phyloP scores from a whole-genome alignment of 2,329 filamentous ascomycete species.

The Chalaropsis thielavioides region DNA sequence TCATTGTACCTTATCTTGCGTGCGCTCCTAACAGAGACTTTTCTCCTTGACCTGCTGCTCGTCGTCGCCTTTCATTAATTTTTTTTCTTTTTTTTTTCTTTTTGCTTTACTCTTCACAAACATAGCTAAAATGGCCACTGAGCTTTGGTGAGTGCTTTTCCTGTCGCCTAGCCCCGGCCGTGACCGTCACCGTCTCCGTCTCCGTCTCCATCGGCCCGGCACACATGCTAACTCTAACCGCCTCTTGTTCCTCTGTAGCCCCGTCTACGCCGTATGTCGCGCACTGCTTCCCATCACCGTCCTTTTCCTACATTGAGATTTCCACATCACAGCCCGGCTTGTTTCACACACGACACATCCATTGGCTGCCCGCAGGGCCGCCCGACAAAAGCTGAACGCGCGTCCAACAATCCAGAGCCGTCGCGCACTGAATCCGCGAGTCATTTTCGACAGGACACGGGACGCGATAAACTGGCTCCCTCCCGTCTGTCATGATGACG shows the following conservation, averaged over 20 bases:
- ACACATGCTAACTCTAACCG: slow-evolving; percentile 10
- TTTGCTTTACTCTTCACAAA: slow-evolving; percentile 20
- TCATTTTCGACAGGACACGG: not conserved
- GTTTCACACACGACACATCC: not conserved
- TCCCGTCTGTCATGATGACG: slow-evolving; percentile 20
- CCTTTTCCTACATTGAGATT: too few species aligned
- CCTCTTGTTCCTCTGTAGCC: slow-evolving; percentile 39
- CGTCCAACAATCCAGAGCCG: not conserved
- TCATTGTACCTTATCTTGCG: not conserved
- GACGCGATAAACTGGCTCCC: not conserved
- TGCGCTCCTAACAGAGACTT: not conserved
- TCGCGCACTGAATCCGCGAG: not conserved
- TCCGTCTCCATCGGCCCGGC: not conserved
- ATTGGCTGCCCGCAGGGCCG: not conserved
- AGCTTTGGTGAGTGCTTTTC: slow-evolving; percentile 59
- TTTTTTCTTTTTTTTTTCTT: slow-evolving; percentile 17
- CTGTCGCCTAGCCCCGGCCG: slow-evolving; percentile 18
- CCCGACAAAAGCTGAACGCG: not conserved
- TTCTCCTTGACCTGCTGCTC: not conserved
- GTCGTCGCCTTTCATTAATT: not conserved
- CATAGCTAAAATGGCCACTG: slow-evolving; percentile 54
- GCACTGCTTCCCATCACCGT: slow-evolving; percentile 19
- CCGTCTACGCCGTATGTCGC: slow-evolving; percentile 93
- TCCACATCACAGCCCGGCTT: not conserved
- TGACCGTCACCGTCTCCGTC: slow-evolving; percentile 20